A percentile compares a stretch with the other conserved stretches of the same genome.
Evolutionary conservation across 805 yeast species (phyloP).

Genomic region (Yarrowia keelungensis): DNA sequence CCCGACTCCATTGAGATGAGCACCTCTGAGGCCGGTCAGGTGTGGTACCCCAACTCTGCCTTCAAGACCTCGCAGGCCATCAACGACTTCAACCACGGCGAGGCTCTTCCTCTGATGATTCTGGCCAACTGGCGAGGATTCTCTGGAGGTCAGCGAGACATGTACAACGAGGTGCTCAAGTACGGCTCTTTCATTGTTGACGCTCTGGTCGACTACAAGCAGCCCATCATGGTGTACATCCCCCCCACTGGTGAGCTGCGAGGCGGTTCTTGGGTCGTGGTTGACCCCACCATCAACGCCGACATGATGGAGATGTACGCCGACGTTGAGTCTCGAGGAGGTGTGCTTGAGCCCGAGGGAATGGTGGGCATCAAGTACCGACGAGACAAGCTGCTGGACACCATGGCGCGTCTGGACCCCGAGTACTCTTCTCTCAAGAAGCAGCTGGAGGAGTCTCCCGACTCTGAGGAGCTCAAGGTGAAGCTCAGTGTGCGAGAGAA

Average conservation of each 20-base stretch:
- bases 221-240: constrained; percentile 95
- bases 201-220: constrained; percentile 93
- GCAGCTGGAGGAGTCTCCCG: constrained; percentile 57
- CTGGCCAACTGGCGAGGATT: constrained; percentile 99
- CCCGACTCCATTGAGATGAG: constrained; percentile 88
- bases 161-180: constrained; percentile 97
- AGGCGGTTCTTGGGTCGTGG: constrained; percentile 99
- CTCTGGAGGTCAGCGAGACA: constrained; percentile 99
- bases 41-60: constrained; percentile 99
- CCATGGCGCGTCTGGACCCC: constrained; percentile 88
- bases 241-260: constrained; percentile 98
- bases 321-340: constrained; percentile 92
- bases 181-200: constrained; percentile 97
- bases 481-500: constrained; percentile 80
- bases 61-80: constrained; percentile 99
- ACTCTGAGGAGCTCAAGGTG: constrained; percentile 67
- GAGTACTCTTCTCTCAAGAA: constrained; percentile 69
- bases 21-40: constrained; percentile 97
- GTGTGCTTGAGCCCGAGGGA: constrained; percentile 98
- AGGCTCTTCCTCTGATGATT: constrained; percentile 95
- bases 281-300: constrained; percentile 95
- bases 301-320: constrained; percentile 99
- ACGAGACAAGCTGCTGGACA: constrained; percentile 86
- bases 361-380: constrained; percentile 98
- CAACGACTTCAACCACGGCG: constrained; percentile 97